Evolutionary conservation across 192 early-diverging fungal species (phyloP), one percentile per base, ranked within the genome.

Genomic region (Entrophospora sp.): DNA sequence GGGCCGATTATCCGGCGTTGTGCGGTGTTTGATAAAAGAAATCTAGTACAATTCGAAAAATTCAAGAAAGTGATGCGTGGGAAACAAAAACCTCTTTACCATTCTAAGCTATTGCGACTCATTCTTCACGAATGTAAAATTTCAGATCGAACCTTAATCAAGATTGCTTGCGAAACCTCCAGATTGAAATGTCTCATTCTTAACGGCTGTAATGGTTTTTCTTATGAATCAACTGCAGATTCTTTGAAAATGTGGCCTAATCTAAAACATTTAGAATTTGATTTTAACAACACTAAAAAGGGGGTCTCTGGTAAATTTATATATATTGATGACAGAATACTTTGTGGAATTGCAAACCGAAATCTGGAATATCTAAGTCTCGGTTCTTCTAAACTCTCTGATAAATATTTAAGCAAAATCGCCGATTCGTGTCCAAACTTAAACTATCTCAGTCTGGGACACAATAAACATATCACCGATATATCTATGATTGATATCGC

Each of bases 331-430:
- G n/a, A 59, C 12, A 59, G 35, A 59, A 59, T 59, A 59, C 36
- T 42, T 20, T 27, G 35, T 59, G n/a, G 38, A 59, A 59, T 59
- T 59, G 24, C 38, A 40, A 59, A 59, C 36, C 35, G 12, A 59
- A 38, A 38, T 53, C 51, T 53, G 51, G 28, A 53, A 53, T 34
- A 53, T 53, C 57, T 59, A 38, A 59, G 36, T 59, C 57, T 59
- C n/a, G n/a, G 57, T 59, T 60, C 38, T 60, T 60, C 36, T 60
- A 40, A 10, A 60, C 58, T 60, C 20, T 60, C 35, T 25, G 58
- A 60, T 60, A 60, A 60, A 60, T 60, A 34, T 60, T 60, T 60
- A 60, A 60, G 36, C 20, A 60, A 60, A 60, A 60, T 60, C 20
- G 58, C 37, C 5, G 20, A 60, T 60, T 60, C 37, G 20, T 60